Percentiles rank a stretch among this genome's conserved stretches.
phyloP scores from a whole-genome alignment of 352 stramenopile species.

The Globisporangium apiculatum region DNA sequence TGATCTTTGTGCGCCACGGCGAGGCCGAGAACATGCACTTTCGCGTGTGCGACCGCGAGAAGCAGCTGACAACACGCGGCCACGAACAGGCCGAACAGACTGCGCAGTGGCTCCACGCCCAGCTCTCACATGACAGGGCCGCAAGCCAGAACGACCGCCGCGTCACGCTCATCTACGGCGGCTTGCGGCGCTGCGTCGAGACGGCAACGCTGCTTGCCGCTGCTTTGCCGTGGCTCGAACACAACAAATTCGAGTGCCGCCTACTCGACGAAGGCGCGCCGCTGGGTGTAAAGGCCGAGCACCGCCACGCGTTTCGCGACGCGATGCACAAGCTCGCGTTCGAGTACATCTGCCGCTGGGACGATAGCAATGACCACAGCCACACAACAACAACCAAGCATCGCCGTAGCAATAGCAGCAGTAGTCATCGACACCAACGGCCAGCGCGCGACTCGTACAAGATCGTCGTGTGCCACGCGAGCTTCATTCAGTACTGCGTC shows the following conservation, averaged over 20 bases:
- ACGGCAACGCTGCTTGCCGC: conserved; percentile 48
- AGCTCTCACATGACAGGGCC: conserved; percentile 23
- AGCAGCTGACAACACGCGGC: conserved; percentile 54
- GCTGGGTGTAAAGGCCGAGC: conserved; percentile 36
- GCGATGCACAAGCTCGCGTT: conserved; percentile 76
- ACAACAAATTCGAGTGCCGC: conserved; percentile 47
- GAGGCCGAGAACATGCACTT: conserved; percentile 86
- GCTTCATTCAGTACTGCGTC: conserved; percentile 74
- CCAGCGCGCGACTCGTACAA: conserved; percentile 42
- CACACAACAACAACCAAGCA: conserved; percentile 8
- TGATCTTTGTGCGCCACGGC: conserved; percentile 70
- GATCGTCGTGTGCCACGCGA: conserved; percentile 69
- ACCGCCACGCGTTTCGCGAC: conserved; percentile 65
- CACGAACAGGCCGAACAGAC: conserved; percentile 51
- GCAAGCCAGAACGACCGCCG: conserved; percentile 17
- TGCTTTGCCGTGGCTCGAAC: conserved; percentile 59
- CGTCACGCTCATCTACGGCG: conserved; percentile 63
- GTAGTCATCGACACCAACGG: neutral
- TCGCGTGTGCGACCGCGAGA: conserved; percentile 61
- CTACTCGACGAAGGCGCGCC: conserved; percentile 72
- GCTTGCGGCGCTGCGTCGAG: conserved; percentile 57
- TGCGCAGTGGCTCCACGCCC: conserved; percentile 36
- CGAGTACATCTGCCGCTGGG: conserved; percentile 55
- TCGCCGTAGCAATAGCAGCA: too few relatives aligned
- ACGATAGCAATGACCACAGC: conserved; percentile 15